Conservation (phyloP, 169 alveolate species). For the Plasmodium blacklocki region DNA sequence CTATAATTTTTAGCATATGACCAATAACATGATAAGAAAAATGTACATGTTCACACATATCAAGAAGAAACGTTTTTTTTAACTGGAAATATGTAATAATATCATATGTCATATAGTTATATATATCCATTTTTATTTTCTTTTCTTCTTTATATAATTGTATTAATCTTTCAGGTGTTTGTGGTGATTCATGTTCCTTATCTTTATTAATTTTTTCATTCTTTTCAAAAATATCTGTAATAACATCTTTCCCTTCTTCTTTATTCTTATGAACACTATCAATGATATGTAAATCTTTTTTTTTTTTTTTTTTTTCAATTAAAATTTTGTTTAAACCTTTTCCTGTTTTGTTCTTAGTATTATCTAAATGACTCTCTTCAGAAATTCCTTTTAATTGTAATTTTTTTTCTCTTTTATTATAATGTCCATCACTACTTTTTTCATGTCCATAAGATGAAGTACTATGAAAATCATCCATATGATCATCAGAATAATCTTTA, state of each 20-base stretch:
- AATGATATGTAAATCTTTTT: too few relatives aligned
- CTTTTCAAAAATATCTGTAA: neutral
- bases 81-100: slow-evolving; percentile 63
- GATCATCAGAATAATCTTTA: neutral
- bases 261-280: too few relatives aligned
- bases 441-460: too few relatives aligned
- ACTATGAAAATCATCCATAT: neutral
- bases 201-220: neutral
- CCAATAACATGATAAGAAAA: slow-evolving; percentile 56
- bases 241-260: too few relatives aligned
- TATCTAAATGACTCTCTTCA: neutral
- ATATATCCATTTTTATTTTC: slow-evolving; percentile 49
- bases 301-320: neutral
- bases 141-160: slow-evolving; percentile 59
- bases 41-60: slow-evolving; percentile 71
- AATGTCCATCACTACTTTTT: neutral
- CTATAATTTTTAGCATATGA: slow-evolving; percentile 39
- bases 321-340: neutral
- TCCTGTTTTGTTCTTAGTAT: neutral
- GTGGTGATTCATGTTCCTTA: neutral
- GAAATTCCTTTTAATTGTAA: neutral
- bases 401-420: slow-evolving; percentile 3
- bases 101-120: slow-evolving; percentile 66
- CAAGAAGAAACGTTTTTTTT: slow-evolving; percentile 65
- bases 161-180: slow-evolving; percentile 72